Percentiles rank a stretch among this genome's conserved stretches.
phyloP scores from a whole-genome alignment of 73 alveolate species.

The Paramecium sexaurelia region DNA sequence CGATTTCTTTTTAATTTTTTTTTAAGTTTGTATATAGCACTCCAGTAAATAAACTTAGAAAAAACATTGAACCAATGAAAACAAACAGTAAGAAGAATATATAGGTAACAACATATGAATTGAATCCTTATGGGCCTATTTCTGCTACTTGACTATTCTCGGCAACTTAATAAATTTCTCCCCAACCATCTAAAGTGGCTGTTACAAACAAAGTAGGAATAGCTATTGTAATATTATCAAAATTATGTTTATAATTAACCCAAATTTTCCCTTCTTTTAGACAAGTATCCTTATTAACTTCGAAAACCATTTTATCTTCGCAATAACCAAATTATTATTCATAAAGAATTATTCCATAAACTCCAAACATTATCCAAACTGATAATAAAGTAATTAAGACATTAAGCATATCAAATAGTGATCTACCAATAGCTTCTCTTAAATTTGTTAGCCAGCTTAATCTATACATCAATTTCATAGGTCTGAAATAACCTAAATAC shows the following conservation, averaged over 20 bases:
- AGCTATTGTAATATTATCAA: conserved; percentile 34
- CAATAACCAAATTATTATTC: conserved; percentile 46
- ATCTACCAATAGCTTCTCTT: neutral
- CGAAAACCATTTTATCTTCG: conserved; percentile 3
- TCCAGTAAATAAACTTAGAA: conserved; percentile 17
- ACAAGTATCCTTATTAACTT: neutral
- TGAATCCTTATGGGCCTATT: conserved; percentile 7
- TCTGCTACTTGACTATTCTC: neutral
- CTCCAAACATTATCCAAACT: conserved; percentile 47
- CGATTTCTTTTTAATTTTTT: neutral
- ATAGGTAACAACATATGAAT: neutral
- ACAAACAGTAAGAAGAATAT: conserved; percentile 2
- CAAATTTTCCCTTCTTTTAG: neutral
- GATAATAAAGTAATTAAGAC: neutral
- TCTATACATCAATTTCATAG: neutral
- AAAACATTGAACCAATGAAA: neutral
- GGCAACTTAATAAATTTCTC: neutral
- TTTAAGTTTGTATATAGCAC: neutral
- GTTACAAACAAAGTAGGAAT: neutral
- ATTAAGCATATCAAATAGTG: neutral
- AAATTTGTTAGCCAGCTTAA: neutral
- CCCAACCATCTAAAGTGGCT: conserved; percentile 39
- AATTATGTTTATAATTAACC: conserved; percentile 33
- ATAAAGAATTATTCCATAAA: neutral
- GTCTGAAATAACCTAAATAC: conserved; percentile 21